These are phyloP conservation scores for Corymbia maculata DNA, from an alignment of 345 rosid genomes.

Conservation along the genomic window DNA sequence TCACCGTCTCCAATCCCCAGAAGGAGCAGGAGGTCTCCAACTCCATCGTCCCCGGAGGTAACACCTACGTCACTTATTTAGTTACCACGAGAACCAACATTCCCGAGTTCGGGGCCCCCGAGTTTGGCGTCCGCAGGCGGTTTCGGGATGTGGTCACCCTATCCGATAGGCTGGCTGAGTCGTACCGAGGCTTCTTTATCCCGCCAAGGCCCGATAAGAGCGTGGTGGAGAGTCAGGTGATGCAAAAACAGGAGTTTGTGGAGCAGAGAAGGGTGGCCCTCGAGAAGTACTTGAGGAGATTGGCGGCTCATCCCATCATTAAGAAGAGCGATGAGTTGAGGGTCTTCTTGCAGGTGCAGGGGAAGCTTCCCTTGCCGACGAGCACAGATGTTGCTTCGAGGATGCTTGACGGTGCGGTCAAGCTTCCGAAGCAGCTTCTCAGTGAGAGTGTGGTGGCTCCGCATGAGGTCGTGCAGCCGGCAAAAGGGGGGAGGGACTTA, in stretches of 20 bases:
- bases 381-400: constrained; percentile 84
- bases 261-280: constrained; percentile 87
- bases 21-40: constrained; percentile 73
- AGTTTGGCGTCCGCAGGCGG: constrained; percentile 73
- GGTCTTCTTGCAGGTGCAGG: constrained; percentile 73
- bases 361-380: constrained; percentile 52
- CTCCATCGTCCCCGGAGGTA: constrained; percentile 78
- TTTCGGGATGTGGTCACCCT: constrained; percentile 79
- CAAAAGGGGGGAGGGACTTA: constrained; percentile 83
- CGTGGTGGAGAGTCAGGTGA: constrained; percentile 90
- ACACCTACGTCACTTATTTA: constrained; percentile 54
- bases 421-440: constrained; percentile 77
- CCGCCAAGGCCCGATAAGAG: constrained; percentile 94
- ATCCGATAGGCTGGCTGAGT: constrained; percentile 72
- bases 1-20: constrained; percentile 81
- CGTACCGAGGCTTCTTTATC: constrained; percentile 75
- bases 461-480: constrained; percentile 81
- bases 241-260: constrained; percentile 96
- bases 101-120: constrained; percentile 50
- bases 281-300: constrained; percentile 77
- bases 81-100: constrained; percentile 82
- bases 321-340: constrained; percentile 74
- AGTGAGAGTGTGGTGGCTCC: constrained; percentile 65
- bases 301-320: constrained; percentile 65
- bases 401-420: constrained; percentile 91